Conservation (phyloP, 805 yeast genomes). For the Lachancea mirantina region DNA sequence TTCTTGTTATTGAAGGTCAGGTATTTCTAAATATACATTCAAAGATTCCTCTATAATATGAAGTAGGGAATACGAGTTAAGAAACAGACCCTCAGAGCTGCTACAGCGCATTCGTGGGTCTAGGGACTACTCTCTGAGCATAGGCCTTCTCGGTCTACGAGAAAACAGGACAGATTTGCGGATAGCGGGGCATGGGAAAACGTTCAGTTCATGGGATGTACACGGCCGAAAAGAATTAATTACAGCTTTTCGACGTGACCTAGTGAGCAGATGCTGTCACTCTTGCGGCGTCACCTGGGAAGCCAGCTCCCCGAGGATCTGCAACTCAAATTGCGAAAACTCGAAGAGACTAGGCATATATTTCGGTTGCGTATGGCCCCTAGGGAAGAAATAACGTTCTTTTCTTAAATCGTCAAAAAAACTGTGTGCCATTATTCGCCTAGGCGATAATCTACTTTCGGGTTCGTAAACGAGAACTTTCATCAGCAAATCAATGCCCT, state of each 20-base stretch:
- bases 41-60: conserved; percentile 1
- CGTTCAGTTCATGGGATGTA: too few relatives aligned
- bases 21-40: conserved; percentile 2
- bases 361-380: conserved; percentile 42
- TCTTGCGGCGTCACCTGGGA: conserved; percentile 8
- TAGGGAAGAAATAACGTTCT: conserved; percentile 44
- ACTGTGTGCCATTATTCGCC: conserved; percentile 76
- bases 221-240: too few relatives aligned
- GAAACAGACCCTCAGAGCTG: too few relatives aligned
- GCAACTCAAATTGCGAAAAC: conserved; percentile 62
- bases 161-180: too few relatives aligned
- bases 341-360: conserved; percentile 50
- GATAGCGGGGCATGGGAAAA: too few relatives aligned
- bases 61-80: background rate
- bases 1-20: background rate
- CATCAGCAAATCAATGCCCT: conserved; percentile 79
- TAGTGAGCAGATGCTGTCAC: too few relatives aligned
- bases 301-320: conserved; percentile 34
- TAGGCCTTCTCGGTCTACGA: conserved; percentile 6
- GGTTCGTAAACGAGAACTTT: conserved; percentile 88
- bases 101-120: too few relatives aligned
- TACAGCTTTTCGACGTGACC: too few relatives aligned
- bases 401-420: conserved; percentile 82
- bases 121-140: too few relatives aligned
- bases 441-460: conserved; percentile 68